phyloP scores from a whole-genome alignment of 2,329 filamentous ascomycete species.

The Clarireedia sp. region DNA sequence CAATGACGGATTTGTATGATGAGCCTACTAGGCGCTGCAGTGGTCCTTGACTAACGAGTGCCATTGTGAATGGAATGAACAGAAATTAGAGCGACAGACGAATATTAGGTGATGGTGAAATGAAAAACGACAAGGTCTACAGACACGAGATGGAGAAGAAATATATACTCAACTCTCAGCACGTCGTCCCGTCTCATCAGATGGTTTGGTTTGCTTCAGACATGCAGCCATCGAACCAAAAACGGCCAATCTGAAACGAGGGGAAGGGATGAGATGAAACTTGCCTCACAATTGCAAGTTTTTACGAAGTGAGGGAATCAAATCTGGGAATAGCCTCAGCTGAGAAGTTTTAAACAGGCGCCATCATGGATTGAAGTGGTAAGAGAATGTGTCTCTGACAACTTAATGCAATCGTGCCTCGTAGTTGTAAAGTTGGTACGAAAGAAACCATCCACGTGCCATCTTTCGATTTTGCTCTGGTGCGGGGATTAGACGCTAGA shows the following conservation, averaged over 20 bases:
- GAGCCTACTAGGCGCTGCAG: neutral
- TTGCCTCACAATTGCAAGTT: neutral
- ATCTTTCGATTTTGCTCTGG: neutral
- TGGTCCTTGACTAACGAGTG: neutral
- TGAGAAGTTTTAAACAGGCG: neutral
- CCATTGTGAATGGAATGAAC: neutral
- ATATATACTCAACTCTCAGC: neutral
- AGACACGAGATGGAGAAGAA: neutral
- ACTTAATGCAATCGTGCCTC: neutral
- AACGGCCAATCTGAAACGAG: neutral
- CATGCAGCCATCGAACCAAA: slow-evolving; percentile 5
- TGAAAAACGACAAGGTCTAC: neutral
- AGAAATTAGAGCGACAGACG: neutral
- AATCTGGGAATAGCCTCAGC: neutral
- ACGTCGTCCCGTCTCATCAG: neutral
- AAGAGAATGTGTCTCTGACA: neutral
- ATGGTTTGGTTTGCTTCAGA: neutral
- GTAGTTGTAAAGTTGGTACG: neutral
- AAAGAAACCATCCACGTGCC: too few species aligned
- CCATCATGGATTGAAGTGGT: neutral
- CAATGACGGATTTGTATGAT: slow-evolving; percentile 6
- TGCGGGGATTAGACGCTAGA: too few species aligned
- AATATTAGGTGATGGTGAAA: neutral
- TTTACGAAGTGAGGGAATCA: neutral
- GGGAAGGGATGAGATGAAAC: neutral